Conservation (phyloP, 441 rosid genomes). For the Populus hybrid region DNA sequence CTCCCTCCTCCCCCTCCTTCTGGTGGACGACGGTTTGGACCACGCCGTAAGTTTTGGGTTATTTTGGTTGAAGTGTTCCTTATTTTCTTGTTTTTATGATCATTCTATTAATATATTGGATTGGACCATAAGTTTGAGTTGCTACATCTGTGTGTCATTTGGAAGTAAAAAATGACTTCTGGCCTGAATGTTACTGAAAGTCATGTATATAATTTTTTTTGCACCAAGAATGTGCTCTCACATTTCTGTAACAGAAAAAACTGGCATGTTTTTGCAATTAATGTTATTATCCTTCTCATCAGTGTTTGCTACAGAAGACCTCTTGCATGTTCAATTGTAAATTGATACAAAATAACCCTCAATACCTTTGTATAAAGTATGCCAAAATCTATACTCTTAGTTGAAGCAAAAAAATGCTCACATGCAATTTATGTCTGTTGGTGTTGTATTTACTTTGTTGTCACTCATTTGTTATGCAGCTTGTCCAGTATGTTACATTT, state of each 20-base stretch:
- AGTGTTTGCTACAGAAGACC: background rate
- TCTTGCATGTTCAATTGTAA: background rate
- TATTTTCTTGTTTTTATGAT: background rate
- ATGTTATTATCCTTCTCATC: background rate
- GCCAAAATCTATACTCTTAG: background rate
- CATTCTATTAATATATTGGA: background rate
- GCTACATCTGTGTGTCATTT: background rate
- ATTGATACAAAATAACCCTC: background rate
- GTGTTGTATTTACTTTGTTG: constrained; percentile 15
- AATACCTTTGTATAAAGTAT: background rate
- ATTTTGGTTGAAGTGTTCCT: background rate
- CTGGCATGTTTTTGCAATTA: background rate
- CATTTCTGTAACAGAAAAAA: background rate
- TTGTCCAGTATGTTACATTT: constrained; percentile 77
- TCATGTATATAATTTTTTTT: background rate
- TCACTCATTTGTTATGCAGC: constrained; percentile 41
- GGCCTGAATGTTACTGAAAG: background rate
- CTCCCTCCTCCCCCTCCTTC: constrained; percentile 89
- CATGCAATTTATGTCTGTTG: constrained; percentile 10
- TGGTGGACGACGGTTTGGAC: constrained; percentile 59
- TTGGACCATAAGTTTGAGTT: background rate
- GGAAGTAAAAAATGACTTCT: background rate
- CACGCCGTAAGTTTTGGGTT: constrained; percentile 63
- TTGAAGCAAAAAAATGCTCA: background rate
- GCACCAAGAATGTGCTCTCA: too few relatives aligned